Evolutionary conservation across 352 stramenopile species (phyloP).

Genomic region (Phytophthora macrochlamydospora): DNA sequence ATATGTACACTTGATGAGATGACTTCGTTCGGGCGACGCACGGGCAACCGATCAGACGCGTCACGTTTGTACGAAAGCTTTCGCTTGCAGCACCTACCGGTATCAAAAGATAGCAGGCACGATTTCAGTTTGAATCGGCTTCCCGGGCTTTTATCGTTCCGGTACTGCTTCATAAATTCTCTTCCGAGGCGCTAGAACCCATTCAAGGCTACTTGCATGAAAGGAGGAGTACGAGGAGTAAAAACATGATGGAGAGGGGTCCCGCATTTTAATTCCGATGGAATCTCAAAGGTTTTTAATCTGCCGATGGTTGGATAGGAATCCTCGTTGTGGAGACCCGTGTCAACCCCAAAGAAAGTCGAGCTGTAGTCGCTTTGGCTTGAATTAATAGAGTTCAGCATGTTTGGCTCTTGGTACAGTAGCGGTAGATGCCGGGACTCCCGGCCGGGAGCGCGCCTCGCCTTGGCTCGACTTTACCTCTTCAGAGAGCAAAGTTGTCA

Average conservation of each 20-base stretch:
- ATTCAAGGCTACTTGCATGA: not conserved
- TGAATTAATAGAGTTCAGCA: too few species aligned
- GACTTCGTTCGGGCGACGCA: not conserved
- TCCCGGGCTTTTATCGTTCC: too few species aligned
- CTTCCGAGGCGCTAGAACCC: not conserved
- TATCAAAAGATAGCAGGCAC: not conserved
- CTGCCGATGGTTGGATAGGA: not conserved
- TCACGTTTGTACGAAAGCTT: not conserved
- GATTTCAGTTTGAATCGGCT: not conserved
- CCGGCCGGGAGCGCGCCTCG: too few species aligned
- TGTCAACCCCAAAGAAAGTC: not conserved
- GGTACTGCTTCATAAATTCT: too few species aligned
- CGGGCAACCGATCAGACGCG: slow-evolving; percentile 1
- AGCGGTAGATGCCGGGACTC: too few species aligned
- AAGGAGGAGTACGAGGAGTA: slow-evolving; percentile 8
- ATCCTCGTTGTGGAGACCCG: not conserved
- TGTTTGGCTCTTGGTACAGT: too few species aligned
- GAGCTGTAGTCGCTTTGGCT: not conserved
- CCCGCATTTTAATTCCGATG: slow-evolving; percentile 5
- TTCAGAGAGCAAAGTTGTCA: slow-evolving; percentile 13
- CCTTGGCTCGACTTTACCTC: slow-evolving; percentile 18
- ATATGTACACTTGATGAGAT: slow-evolving; percentile 1
- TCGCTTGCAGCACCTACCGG: not conserved
- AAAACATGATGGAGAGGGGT: slow-evolving; percentile 14
- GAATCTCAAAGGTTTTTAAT: slow-evolving; percentile 5